These are phyloP conservation scores for Ettlia oleoabundans DNA, from an alignment of 139 green algal genomes.

Conservation along the genomic window DNA sequence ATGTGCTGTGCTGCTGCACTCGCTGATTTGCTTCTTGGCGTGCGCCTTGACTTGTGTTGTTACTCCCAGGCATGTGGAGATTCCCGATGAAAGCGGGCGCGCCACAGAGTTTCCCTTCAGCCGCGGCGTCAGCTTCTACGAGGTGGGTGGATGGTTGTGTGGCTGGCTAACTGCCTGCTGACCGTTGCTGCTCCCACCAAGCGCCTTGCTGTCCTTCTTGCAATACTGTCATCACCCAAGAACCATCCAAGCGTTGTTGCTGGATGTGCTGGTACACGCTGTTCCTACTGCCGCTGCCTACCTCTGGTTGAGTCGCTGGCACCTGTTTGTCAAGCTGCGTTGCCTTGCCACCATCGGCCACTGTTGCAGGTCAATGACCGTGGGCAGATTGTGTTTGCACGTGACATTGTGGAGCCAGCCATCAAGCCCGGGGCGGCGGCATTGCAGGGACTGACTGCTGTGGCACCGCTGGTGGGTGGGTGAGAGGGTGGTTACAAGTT, in stretches of 20 bases:
- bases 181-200: background rate
- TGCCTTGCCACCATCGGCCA: background rate
- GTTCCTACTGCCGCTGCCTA: too few relatives aligned
- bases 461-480: slow-evolving; percentile 53
- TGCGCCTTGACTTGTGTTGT: background rate
- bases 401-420: slow-evolving; percentile 80
- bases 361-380: slow-evolving; percentile 53
- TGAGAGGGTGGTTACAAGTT: background rate
- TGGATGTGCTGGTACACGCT: too few relatives aligned
- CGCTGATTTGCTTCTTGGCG: background rate
- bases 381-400: slow-evolving; percentile 67
- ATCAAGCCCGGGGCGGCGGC: slow-evolving; percentile 74
- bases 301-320: too few relatives aligned
- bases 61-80: slow-evolving; percentile 87
- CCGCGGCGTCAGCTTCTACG: slow-evolving; percentile 77
- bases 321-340: background rate
- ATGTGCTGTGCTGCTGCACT: background rate
- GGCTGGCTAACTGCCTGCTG: too few relatives aligned
- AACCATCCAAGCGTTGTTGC: too few relatives aligned
- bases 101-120: slow-evolving; percentile 82
- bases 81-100: slow-evolving; percentile 32
- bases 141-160: too few relatives aligned
- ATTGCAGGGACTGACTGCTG: slow-evolving; percentile 53
- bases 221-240: background rate
- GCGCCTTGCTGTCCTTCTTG: background rate